A percentile compares a stretch with the other conserved stretches of the same genome.
Conservation (phyloP, 2,329 filamentous ascomycete genomes). For the Apiospora koreana region DNA sequence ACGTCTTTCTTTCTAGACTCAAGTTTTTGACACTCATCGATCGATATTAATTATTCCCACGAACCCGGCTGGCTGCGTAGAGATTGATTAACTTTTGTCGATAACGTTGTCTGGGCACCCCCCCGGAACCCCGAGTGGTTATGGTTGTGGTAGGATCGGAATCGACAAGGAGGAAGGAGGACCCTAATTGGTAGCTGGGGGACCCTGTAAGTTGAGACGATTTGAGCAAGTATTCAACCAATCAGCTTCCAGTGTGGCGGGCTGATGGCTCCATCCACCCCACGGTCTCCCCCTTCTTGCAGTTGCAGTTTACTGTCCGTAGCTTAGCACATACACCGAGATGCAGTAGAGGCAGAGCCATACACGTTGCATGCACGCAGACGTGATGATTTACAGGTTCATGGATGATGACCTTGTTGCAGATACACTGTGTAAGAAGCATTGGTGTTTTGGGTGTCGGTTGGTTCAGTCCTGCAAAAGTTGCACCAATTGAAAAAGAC, state of each 20-base stretch:
- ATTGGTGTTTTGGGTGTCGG: not conserved
- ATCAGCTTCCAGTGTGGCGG: not conserved
- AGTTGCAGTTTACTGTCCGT: not conserved
- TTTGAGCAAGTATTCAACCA: slow-evolving; percentile 7
- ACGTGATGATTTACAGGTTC: not conserved
- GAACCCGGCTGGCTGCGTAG: not conserved
- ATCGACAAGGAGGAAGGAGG: no score
- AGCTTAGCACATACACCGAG: not conserved
- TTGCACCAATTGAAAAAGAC: not conserved
- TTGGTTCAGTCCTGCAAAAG: not conserved
- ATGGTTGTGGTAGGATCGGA: not conserved
- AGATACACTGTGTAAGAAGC: not conserved
- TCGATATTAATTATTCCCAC: not conserved
- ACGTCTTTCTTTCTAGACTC: not conserved
- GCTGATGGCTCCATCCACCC: not conserved
- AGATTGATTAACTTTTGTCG: not conserved
- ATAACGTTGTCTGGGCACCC: not conserved
- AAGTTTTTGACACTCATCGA: not conserved
- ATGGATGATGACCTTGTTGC: not conserved
- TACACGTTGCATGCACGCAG: not conserved
- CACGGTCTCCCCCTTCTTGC: not conserved
- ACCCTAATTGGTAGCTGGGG: not conserved
- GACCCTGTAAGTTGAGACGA: not conserved
- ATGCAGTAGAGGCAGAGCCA: not conserved
- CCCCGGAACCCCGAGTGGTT: not conserved